A percentile compares a stretch with the other conserved stretches of the same genome.
phyloP scores from a whole-genome alignment of 1,284 basidiomycete genomes.

The Porodaedalea pini region DNA sequence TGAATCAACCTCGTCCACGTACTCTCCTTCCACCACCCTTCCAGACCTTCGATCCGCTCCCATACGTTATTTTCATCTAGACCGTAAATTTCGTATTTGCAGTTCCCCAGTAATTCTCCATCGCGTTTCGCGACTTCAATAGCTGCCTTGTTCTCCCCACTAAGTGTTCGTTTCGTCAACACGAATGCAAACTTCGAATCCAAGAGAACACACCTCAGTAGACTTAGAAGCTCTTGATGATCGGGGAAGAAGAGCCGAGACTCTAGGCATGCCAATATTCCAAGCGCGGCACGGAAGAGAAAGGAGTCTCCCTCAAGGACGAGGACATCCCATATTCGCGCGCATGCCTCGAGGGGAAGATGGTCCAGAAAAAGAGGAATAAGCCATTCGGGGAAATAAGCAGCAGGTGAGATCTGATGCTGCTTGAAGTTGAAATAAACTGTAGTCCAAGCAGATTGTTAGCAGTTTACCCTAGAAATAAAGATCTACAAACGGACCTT shows the following conservation, averaged over 20 bases:
- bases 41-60: constrained; percentile 74
- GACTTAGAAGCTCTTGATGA: constrained; percentile 65
- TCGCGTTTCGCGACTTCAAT: constrained; percentile 75
- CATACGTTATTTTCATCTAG: constrained; percentile 81
- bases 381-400: constrained; percentile 80
- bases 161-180: constrained; percentile 27
- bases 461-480: not conserved
- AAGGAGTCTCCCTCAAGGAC: constrained; percentile 86
- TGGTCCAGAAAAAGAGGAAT: constrained; percentile 83
- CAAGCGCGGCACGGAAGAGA: constrained; percentile 78
- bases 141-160: constrained; percentile 81
- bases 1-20: constrained; percentile 83
- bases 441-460: constrained; percentile 29
- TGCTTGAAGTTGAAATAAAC: constrained; percentile 96
- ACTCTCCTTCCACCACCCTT: constrained; percentile 92
- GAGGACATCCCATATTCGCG: constrained; percentile 87
- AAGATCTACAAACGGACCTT: constrained; percentile 47
- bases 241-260: constrained; percentile 85
- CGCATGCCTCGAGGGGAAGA: constrained; percentile 83
- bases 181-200: not conserved
- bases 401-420: constrained; percentile 76
- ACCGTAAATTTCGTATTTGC: constrained; percentile 86
- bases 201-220: constrained; percentile 51
- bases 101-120: constrained; percentile 57
- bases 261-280: constrained; percentile 82